Evolutionary conservation across 257 asterid genomes (phyloP).

Genomic region (Primulina huaijiensis): DNA sequence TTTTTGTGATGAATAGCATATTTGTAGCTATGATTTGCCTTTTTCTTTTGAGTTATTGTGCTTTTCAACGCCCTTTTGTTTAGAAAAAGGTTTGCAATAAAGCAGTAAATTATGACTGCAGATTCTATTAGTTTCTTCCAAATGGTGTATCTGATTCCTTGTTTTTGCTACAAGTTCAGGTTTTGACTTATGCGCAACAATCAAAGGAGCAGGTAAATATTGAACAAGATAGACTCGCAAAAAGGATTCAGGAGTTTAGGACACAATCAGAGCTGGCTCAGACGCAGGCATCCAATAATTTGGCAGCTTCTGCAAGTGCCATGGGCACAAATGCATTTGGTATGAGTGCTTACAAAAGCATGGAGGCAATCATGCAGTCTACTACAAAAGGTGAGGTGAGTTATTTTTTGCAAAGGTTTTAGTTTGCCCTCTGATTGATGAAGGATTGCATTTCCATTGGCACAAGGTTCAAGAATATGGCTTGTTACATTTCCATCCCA

Average conservation of each 20-base stretch:
- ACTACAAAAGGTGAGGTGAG: conserved; percentile 90
- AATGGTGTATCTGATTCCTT: conserved; percentile 15
- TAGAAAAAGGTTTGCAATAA: conserved; percentile 5
- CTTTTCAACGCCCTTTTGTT: conserved; percentile 11
- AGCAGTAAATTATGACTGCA: conserved; percentile 7
- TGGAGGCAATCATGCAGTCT: conserved; percentile 67
- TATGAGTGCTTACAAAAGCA: conserved; percentile 61
- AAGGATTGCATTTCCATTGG: neutral
- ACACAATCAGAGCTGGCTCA: conserved; percentile 79
- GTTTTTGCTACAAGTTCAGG: conserved; percentile 45
- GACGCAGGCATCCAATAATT: conserved; percentile 58
- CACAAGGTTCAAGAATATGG: neutral
- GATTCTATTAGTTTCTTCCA: neutral
- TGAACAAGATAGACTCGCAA: conserved; percentile 93
- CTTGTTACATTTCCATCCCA: conserved; percentile 16
- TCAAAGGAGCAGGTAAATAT: conserved; percentile 85
- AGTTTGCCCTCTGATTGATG: neutral
- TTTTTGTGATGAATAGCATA: conserved; percentile 13
- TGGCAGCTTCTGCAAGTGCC: conserved; percentile 58
- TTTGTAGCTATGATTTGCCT: conserved; percentile 3
- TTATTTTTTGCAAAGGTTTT: conserved; percentile 16
- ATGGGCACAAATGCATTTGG: conserved; percentile 58
- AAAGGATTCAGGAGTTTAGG: conserved; percentile 95
- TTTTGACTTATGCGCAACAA: conserved; percentile 92
- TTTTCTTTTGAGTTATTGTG: conserved; percentile 15